Conservation (phyloP, 305 asterid species). For the Fraxinus ornus region DNA sequence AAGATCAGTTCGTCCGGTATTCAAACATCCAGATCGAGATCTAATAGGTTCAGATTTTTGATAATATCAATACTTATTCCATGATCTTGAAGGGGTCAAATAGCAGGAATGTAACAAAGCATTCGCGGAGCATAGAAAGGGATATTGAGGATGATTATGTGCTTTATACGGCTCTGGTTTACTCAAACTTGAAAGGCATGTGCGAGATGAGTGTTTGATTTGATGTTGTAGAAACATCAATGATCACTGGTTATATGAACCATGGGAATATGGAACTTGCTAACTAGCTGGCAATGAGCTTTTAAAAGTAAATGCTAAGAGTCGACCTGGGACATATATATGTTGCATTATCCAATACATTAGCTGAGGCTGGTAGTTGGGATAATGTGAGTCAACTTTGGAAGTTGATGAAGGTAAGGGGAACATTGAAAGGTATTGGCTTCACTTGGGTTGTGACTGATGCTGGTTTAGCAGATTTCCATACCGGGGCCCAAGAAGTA, state of each 20-base stretch:
- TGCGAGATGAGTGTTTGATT: slow-evolving; percentile 74
- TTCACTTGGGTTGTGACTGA: too few relatives aligned
- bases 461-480: too few relatives aligned
- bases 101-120: slow-evolving; percentile 20
- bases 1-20: too few relatives aligned
- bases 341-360: slow-evolving; percentile 66
- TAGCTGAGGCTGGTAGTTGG: slow-evolving; percentile 92
- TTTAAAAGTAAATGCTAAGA: slow-evolving; percentile 39
- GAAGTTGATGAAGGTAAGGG: slow-evolving; percentile 74
- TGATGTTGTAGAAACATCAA: slow-evolving; percentile 74
- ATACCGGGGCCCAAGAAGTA: too few relatives aligned
- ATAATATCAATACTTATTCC: too few relatives aligned
- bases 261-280: slow-evolving; percentile 78
- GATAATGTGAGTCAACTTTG: slow-evolving; percentile 68
- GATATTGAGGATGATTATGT: slow-evolving; percentile 63
- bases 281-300: slow-evolving; percentile 71
- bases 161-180: slow-evolving; percentile 68
- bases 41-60: too few relatives aligned
- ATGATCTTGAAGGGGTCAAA: slow-evolving; percentile 62
- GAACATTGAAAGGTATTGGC: slow-evolving; percentile 44
- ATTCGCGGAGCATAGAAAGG: slow-evolving; percentile 29
- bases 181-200: slow-evolving; percentile 68
- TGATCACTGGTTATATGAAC: slow-evolving; percentile 90
- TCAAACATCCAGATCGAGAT: too few relatives aligned
- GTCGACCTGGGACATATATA: slow-evolving; percentile 70